Base-by-base conservation (phyloP, 768 basidiomycete genomes). In the Lactifluus volemus region DNA sequence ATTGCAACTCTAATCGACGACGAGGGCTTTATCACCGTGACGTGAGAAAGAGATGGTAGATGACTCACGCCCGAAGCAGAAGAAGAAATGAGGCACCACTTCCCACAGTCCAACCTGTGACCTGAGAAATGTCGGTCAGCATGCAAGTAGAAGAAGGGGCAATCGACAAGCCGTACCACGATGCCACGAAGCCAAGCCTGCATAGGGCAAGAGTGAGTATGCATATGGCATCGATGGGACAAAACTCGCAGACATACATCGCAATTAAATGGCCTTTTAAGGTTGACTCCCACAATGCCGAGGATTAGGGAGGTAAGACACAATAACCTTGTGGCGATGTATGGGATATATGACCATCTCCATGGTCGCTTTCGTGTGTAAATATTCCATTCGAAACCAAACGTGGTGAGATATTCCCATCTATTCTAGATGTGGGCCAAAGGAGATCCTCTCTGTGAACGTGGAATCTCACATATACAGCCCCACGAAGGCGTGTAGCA, bases 261-360 rank as follows among this genome's bases (percentile, higher is more conserved):
- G 14, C 59, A 60, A 29, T 49, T 30, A 38, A 54, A 49, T 19
- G 54, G 30, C 4, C 4, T 15, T 9, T n/a, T 25, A 21, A 54
- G 12, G n/a, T 60, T 51, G 54, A 61, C 51, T 11, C 54, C 60
- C 7, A 56, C 29, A 15, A 61, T 34, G 9, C 21, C 25, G 10
- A 44, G 5, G 30, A 61, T 30, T 19, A 51, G 12, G 25, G 29
- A 25, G 5, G 15, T 1, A 3, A 61, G 38, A 3, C 54, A 39
- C 2, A 61, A 19, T 1, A 29, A 0, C 47, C 60, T 21, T 25
- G 53, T 30, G n/a, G 42, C 14, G 48, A 56, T 6, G 49, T 61
- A 61, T 3, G 36, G 15, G 19, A 54, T 48, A n/a, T 56, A 49
- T 4, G 60, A 61, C 60, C 60, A 61, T 39, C 60, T 54, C 54